A percentile compares a stretch with the other conserved stretches of the same genome.
Evolutionary conservation across 1,284 basidiomycete genomes (phyloP).

Genomic region (Irpex sp.): DNA sequence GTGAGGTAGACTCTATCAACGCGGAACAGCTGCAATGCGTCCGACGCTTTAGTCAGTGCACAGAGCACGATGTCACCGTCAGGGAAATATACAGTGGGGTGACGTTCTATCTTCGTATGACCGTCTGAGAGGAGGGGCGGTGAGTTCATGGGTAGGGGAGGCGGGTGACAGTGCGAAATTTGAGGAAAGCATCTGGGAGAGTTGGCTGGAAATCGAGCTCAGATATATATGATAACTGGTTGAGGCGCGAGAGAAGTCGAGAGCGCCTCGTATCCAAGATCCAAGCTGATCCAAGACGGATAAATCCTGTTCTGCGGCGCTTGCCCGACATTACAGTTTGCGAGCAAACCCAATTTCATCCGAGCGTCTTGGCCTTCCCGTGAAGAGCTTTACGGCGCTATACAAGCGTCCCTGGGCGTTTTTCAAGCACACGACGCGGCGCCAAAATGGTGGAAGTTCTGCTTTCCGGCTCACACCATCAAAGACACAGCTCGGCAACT

Average conservation of each 20-base stretch:
- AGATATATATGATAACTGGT: not conserved
- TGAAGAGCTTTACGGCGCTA: not conserved
- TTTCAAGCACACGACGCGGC: not conserved
- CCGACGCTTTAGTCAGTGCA: slow-evolving; percentile 40
- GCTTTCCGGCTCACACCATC: not conserved
- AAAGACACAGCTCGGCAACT: not conserved
- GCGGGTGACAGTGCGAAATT: not conserved
- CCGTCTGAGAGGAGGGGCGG: not conserved
- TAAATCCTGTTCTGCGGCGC: not conserved
- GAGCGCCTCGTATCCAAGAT: not conserved
- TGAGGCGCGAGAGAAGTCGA: not conserved
- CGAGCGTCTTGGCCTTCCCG: not conserved
- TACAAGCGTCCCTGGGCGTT: not conserved
- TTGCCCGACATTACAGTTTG: too few relatives aligned
- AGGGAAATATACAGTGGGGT: slow-evolving; percentile 62
- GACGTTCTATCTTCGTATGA: slow-evolving; percentile 21
- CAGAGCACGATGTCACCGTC: slow-evolving; percentile 66
- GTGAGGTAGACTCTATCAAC: slow-evolving; percentile 65
- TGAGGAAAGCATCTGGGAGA: slow-evolving; percentile 1
- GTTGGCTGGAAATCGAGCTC: not conserved
- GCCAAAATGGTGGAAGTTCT: not conserved
- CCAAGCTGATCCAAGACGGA: not conserved
- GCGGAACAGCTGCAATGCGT: slow-evolving; percentile 42
- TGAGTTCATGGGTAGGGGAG: not conserved
- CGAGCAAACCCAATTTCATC: too few relatives aligned